Percentiles rank a stretch among this genome's conserved stretches.
Conservation (phyloP, 495 filamentous ascomycete species). For the Rusavskia elegans region DNA sequence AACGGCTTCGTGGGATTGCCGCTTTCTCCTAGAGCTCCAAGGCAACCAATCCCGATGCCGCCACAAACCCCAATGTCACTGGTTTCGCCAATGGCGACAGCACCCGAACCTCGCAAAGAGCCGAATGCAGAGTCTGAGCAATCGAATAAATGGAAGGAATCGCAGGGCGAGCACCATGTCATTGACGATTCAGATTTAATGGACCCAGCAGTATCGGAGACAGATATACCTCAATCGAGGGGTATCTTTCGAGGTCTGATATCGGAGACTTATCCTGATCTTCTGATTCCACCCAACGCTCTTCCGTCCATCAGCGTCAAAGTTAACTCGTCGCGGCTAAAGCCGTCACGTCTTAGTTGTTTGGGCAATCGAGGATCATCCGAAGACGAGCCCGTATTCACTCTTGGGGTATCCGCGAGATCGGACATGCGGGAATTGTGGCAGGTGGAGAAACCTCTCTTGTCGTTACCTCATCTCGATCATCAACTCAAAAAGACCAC, state of each 20-base stretch:
- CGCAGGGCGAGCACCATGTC: not conserved
- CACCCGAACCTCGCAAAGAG: slow-evolving; percentile 1
- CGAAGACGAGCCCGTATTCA: slow-evolving; percentile 89
- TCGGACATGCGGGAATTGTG: slow-evolving; percentile 70
- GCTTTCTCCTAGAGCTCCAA: slow-evolving; percentile 54
- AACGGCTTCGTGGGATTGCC: slow-evolving; percentile 41
- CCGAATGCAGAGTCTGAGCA: slow-evolving; percentile 9
- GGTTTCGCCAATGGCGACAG: slow-evolving; percentile 24
- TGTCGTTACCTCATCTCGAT: slow-evolving; percentile 69
- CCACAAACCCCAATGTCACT: slow-evolving; percentile 44
- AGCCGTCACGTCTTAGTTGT: slow-evolving; percentile 73
- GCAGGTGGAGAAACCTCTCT: slow-evolving; percentile 82
- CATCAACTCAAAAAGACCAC: slow-evolving; percentile 55
- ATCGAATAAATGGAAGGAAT: not conserved
- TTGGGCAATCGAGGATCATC: slow-evolving; percentile 39
- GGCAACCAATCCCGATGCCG: slow-evolving; percentile 49
- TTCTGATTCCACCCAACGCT: slow-evolving; percentile 80
- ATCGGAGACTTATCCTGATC: slow-evolving; percentile 67
- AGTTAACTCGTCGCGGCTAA: slow-evolving; percentile 85
- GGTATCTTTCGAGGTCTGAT: slow-evolving; percentile 52
- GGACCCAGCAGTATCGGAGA: slow-evolving; percentile 9
- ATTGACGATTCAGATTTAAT: not conserved
- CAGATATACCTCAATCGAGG: slow-evolving; percentile 8
- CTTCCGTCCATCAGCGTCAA: slow-evolving; percentile 69
- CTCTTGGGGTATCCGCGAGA: slow-evolving; percentile 67